phyloP scores from a whole-genome alignment of 139 green algal genomes.

The Eudorina sp. region DNA sequence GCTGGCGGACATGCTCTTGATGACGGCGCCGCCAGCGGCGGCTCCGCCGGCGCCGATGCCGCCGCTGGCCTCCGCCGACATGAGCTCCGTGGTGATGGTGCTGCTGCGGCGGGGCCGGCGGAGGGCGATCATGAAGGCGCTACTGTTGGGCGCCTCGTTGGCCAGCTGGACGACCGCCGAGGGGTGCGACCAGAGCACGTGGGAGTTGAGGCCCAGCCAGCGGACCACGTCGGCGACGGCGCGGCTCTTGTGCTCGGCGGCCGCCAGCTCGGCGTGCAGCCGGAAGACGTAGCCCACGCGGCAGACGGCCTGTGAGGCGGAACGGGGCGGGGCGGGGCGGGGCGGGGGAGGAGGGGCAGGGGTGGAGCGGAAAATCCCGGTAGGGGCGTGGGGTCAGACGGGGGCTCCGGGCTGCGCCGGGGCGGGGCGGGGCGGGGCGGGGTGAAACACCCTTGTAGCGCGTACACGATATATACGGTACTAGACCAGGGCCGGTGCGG shows the following conservation, averaged over 20 bases:
- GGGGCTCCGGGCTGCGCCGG: no score
- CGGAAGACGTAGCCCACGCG: conserved; percentile 43
- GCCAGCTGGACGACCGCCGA: conserved; percentile 35
- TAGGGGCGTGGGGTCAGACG: no score
- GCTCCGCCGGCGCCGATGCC: background rate
- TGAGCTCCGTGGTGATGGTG: conserved; percentile 42
- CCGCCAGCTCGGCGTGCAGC: conserved; percentile 35
- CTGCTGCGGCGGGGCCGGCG: conserved; percentile 27
- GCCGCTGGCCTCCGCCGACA: background rate
- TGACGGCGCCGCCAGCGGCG: no score
- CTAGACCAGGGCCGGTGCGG: no score
- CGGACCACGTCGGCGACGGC: conserved; percentile 40
- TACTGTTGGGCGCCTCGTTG: conserved; percentile 44
- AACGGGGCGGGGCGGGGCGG: no score
- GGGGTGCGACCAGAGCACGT: conserved; percentile 41
- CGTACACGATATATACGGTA: no score
- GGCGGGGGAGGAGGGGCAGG: background rate
- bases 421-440: no score
- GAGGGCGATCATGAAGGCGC: conserved; percentile 33
- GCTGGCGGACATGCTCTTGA: no score
- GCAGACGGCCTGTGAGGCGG: conserved; percentile 13
- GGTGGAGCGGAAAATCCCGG: background rate
- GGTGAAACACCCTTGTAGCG: no score
- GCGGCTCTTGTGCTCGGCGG: conserved; percentile 40
- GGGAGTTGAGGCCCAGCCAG: conserved; percentile 40